Conservation (phyloP, 495 filamentous ascomycete genomes). For the Daldinia caldariorum region DNA sequence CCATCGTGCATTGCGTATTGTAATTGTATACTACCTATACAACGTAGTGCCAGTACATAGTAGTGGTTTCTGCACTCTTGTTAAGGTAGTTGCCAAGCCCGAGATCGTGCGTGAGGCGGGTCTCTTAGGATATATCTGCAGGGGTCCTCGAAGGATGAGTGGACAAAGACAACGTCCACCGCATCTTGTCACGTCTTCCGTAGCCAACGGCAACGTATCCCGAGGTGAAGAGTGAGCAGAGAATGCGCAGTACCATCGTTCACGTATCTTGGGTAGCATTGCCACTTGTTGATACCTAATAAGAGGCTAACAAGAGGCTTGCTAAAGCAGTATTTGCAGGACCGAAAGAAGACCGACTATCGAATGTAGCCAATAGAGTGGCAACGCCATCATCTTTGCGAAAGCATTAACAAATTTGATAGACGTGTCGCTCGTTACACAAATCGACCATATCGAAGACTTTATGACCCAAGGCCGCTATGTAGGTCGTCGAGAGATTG, state of each 20-base stretch:
- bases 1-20: slow-evolving; percentile 39
- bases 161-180: slow-evolving; percentile 8
- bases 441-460: slow-evolving; percentile 32
- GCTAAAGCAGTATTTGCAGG: slow-evolving; percentile 15
- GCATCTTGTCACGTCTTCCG: slow-evolving; percentile 28
- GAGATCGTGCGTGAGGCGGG: slow-evolving; percentile 33
- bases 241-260: slow-evolving; percentile 19
- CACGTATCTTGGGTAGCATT: slow-evolving; percentile 36
- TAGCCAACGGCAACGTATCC: slow-evolving; percentile 23
- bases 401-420: slow-evolving; percentile 30
- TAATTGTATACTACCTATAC: slow-evolving; percentile 23
- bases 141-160: slow-evolving; percentile 30
- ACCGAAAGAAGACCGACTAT: slow-evolving; percentile 18
- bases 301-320: slow-evolving; percentile 36
- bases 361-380: slow-evolving; percentile 21
- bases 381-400: slow-evolving; percentile 22
- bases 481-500: slow-evolving; percentile 14
- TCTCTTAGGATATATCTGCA: slow-evolving; percentile 22
- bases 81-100: slow-evolving; percentile 28
- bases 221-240: slow-evolving; percentile 12
- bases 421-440: slow-evolving; percentile 36
- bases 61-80: neutral
- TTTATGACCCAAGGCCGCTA: neutral
- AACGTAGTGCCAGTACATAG: too few relatives aligned
- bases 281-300: slow-evolving; percentile 36